Conservation (phyloP, 768 basidiomycete genomes). For the Hygrophorus pudorinus region DNA sequence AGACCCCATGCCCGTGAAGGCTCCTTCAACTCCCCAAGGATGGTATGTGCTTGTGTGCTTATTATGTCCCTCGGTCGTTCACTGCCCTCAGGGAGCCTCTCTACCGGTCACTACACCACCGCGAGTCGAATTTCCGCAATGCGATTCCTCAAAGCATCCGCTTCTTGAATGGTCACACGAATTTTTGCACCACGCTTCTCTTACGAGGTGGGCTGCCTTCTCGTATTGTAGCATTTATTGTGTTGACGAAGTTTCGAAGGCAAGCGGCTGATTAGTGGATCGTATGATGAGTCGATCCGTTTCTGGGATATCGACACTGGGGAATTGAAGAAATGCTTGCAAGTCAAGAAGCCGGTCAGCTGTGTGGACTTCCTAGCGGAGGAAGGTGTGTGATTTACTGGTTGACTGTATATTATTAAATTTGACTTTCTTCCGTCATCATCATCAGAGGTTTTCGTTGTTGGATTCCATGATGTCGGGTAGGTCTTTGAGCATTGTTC, state of each 20-base stretch:
- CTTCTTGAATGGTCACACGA: constrained; percentile 78
- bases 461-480: constrained; percentile 91
- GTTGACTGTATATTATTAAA: neutral
- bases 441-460: constrained; percentile 71
- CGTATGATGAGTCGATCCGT: constrained; percentile 86
- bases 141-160: constrained; percentile 68
- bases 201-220: constrained; percentile 28
- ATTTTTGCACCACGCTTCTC: constrained; percentile 78
- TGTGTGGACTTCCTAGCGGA: constrained; percentile 81
- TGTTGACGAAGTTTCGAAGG: constrained; percentile 23
- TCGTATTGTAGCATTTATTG: neutral
- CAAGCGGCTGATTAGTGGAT: constrained; percentile 78
- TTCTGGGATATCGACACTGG: constrained; percentile 78
- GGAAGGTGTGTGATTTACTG: constrained; percentile 40
- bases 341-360: constrained; percentile 84
- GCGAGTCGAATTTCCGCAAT: constrained; percentile 74
- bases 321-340: constrained; percentile 60
- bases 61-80: neutral
- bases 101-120: constrained; percentile 74
- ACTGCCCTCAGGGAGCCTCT: constrained; percentile 35
- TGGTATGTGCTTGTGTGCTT: constrained; percentile 39
- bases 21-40: constrained; percentile 55
- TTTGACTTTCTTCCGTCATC: neutral
- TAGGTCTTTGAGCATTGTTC: constrained; percentile 21
- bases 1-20: constrained; percentile 57